A percentile compares a stretch with the other conserved stretches of the same genome.
phyloP scores from a whole-genome alignment of 306 rosid genomes.

The Castanospermum australe region DNA sequence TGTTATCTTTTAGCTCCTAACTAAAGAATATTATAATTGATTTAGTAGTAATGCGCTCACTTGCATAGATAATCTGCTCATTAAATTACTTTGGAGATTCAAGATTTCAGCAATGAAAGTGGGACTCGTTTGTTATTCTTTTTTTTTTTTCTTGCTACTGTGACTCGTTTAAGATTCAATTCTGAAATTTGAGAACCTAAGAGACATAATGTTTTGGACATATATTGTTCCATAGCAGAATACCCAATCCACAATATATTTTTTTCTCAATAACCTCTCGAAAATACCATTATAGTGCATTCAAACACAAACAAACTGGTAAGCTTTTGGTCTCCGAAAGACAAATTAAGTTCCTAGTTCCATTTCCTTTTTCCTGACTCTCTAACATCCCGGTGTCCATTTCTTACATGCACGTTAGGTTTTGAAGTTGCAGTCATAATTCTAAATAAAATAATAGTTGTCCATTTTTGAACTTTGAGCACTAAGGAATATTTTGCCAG shows the following conservation, averaged over 20 bases:
- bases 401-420: slow-evolving; percentile 1
- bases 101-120: neutral
- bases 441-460: slow-evolving; percentile 23
- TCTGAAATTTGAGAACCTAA: neutral
- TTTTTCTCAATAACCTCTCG: too few relatives aligned
- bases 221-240: neutral
- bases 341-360: neutral
- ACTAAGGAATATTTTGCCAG: slow-evolving; percentile 9
- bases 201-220: neutral
- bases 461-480: slow-evolving; percentile 16
- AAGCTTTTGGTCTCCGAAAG: neutral
- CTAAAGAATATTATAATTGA: neutral
- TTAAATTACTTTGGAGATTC: neutral
- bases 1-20: neutral
- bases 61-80: neutral
- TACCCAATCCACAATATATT: too few relatives aligned
- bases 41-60: neutral
- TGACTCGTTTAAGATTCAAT: neutral
- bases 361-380: neutral
- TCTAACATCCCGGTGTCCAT: neutral
- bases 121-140: too few relatives aligned
- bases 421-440: neutral
- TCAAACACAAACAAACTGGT: neutral
- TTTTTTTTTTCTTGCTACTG: too few relatives aligned
- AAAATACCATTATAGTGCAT: neutral